Evolutionary conservation across 2,329 filamentous ascomycete species (phyloP).

Genomic region (Colletotrichum sp.): DNA sequence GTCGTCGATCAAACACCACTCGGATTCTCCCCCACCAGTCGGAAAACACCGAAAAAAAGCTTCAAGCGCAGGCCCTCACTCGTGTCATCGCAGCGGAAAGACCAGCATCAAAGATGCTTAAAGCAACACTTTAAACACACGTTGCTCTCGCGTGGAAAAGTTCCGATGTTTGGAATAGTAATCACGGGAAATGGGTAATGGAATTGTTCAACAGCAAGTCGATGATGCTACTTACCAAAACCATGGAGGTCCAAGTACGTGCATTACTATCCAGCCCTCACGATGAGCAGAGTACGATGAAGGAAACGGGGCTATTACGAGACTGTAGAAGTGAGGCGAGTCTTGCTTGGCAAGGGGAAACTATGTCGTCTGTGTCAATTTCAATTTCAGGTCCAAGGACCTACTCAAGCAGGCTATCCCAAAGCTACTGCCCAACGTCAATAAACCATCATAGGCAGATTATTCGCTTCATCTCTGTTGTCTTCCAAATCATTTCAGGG

Average conservation of each 20-base stretch:
- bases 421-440: not conserved
- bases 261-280: no score
- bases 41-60: not conserved
- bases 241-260: not conserved
- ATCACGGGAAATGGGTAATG: not conserved
- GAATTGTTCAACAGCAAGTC: not conserved
- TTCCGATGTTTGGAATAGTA: fast-evolving
- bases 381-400: not conserved
- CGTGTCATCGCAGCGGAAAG: not conserved
- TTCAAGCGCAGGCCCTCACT: not conserved
- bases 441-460: not conserved
- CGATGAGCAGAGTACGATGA: not conserved
- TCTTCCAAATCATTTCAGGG: not conserved
- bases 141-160: not conserved
- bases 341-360: not conserved
- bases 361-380: not conserved
- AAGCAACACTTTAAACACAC: not conserved
- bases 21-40: not conserved
- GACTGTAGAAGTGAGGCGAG: not conserved
- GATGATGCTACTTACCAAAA: fast-evolving
- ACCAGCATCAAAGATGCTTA: not conserved
- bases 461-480: not conserved
- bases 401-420: not conserved
- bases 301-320: not conserved
- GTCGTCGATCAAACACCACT: not conserved